phyloP scores from a whole-genome alignment of 2,329 filamentous ascomycete species.

The Aspergillus fumigatiaffinis region DNA sequence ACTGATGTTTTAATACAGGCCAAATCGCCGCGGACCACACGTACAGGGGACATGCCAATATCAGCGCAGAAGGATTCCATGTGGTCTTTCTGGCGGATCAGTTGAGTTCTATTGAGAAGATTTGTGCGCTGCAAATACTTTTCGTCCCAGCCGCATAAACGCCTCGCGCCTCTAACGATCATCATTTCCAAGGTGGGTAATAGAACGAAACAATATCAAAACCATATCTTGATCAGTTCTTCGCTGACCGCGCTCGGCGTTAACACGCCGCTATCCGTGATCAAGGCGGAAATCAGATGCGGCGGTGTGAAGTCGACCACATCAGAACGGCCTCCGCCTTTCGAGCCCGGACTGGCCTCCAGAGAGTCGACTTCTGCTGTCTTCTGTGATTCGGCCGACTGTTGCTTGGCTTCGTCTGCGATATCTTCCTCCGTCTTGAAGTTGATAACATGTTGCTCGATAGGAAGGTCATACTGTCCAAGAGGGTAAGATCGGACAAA shows the following conservation, averaged over 20 bases:
- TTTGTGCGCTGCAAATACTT: slow-evolving; percentile 1
- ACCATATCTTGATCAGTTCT: slow-evolving; percentile 63
- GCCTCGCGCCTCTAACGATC: slow-evolving; percentile 15
- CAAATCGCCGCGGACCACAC: not conserved
- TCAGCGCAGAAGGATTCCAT: not conserved
- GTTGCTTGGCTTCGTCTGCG: slow-evolving; percentile 44
- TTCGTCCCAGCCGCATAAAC: slow-evolving; percentile 5
- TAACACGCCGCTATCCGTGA: slow-evolving; percentile 61
- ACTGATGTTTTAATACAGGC: not conserved
- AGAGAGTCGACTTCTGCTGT: slow-evolving; percentile 8
- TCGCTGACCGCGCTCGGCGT: slow-evolving; percentile 63
- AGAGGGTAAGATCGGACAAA: slow-evolving; percentile 85
- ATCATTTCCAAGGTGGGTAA: slow-evolving; percentile 9
- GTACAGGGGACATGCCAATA: not conserved
- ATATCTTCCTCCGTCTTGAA: slow-evolving; percentile 60
- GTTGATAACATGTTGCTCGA: slow-evolving; percentile 72
- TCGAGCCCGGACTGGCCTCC: slow-evolving; percentile 12
- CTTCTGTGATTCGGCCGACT: slow-evolving; percentile 16
- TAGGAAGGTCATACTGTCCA: slow-evolving; percentile 74
- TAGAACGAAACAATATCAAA: slow-evolving; percentile 18
- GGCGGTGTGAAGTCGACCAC: slow-evolving; percentile 54
- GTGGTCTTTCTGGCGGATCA: not conserved
- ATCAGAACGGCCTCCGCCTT: slow-evolving; percentile 26
- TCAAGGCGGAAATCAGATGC: slow-evolving; percentile 59
- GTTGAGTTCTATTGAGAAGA: slow-evolving; percentile 1